Evolutionary conservation across 148 eudicot genomes (phyloP).

Genomic region (Diospyros kaki): DNA sequence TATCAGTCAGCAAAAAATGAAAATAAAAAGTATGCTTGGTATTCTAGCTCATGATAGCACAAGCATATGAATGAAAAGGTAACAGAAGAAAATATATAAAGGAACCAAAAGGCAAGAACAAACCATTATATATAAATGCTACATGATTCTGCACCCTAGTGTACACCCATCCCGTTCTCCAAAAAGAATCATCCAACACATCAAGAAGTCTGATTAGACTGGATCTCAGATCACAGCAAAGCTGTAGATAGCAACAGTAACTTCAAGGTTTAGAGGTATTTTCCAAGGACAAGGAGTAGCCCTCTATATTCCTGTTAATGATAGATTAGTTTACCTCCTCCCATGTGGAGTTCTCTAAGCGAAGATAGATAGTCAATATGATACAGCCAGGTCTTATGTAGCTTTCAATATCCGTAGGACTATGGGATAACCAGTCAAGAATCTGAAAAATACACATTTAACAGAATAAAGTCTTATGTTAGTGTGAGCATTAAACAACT

Average conservation of each 20-base stretch:
- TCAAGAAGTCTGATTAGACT: slow-evolving; percentile 68
- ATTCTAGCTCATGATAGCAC: not conserved
- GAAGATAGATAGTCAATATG: slow-evolving; percentile 75
- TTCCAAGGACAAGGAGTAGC: not conserved
- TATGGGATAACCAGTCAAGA: slow-evolving; percentile 81
- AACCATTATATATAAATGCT: slow-evolving; percentile 74
- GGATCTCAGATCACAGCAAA: slow-evolving; percentile 53
- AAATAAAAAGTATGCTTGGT: not conserved
- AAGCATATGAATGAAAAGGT: not conserved
- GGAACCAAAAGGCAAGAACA: slow-evolving; percentile 18
- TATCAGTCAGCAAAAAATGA: too few species aligned
- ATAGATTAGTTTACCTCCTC: slow-evolving; percentile 59
- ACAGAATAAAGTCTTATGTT: slow-evolving; percentile 5
- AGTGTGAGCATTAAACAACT: not conserved
- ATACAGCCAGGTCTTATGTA: slow-evolving; percentile 96
- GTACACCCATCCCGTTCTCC: slow-evolving; percentile 95
- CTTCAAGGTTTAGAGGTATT: slow-evolving; percentile 8
- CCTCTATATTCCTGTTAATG: not conserved
- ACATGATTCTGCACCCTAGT: slow-evolving; percentile 65
- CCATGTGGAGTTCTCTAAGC: slow-evolving; percentile 63
- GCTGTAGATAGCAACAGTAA: slow-evolving; percentile 46
- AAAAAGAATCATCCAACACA: slow-evolving; percentile 61
- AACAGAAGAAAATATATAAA: not conserved
- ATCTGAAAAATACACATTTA: slow-evolving; percentile 43
- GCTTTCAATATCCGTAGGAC: slow-evolving; percentile 91